These are phyloP conservation scores for Stereocaulon alpinum DNA, from an alignment of 495 filamentous ascomycete species.

Conservation along the genomic window DNA sequence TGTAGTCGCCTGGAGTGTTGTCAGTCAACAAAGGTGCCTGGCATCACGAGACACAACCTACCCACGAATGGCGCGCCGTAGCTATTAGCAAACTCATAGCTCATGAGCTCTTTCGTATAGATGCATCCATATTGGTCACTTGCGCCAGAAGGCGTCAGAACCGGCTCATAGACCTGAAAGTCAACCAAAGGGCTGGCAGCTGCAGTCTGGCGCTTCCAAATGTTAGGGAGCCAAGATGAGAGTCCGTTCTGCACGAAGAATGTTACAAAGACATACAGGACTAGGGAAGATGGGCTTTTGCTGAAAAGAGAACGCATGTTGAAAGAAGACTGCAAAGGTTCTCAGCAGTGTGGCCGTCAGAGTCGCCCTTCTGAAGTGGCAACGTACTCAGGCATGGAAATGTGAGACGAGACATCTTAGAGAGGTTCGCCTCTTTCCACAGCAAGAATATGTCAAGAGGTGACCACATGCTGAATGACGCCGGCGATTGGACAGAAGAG, in stretches of 20 bases:
- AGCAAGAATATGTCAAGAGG: not conserved
- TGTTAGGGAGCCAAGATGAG: constrained; percentile 9
- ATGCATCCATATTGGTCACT: constrained; percentile 39
- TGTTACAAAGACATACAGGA: constrained; percentile 14
- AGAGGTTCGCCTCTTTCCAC: not conserved
- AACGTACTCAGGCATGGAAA: constrained; percentile 1
- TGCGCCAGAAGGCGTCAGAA: constrained; percentile 35
- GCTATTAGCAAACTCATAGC: constrained; percentile 62
- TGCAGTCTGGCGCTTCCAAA: constrained; percentile 14
- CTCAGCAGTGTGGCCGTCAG: constrained; percentile 5
- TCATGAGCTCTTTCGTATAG: constrained; percentile 45
- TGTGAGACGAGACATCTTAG: not conserved
- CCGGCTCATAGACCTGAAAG: constrained; percentile 62
- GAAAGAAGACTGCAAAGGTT: constrained; percentile 4
- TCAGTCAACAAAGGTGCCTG: constrained; percentile 1
- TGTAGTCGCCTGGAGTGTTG: constrained; percentile 46
- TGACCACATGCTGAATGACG: constrained; percentile 9
- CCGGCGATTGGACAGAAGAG: constrained; percentile 1
- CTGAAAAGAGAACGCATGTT: constrained; percentile 6
- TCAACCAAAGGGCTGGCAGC: constrained; percentile 37
- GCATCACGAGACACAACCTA: constrained; percentile 25
- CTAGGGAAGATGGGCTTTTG: constrained; percentile 10
- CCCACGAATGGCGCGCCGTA: constrained; percentile 75
- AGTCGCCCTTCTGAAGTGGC: not conserved
- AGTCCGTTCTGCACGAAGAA: not conserved